Evolutionary conservation across 306 rosid genomes (phyloP).

Genomic region (Albizia julibrissin): DNA sequence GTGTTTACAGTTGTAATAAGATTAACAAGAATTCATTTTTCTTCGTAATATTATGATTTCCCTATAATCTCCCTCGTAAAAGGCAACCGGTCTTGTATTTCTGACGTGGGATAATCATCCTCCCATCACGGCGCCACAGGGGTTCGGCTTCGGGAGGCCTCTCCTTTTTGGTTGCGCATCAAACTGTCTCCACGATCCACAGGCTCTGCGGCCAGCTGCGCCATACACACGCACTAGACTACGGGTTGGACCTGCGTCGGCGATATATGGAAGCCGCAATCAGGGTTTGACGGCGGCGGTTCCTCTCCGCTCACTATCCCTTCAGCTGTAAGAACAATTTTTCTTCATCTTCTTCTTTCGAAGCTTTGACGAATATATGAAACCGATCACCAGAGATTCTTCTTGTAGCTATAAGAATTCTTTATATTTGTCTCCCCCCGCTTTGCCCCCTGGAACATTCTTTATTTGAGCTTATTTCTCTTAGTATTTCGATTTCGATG

Average conservation of each 20-base stretch:
- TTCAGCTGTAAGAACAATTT: neutral
- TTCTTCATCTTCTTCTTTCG: too few species aligned
- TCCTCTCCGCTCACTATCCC: neutral
- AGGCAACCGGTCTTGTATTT: too few species aligned
- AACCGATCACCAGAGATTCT: neutral
- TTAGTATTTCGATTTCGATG: neutral
- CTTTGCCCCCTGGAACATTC: neutral
- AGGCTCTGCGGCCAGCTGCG: neutral
- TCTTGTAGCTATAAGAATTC: neutral
- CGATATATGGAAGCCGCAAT: conserved; percentile 18
- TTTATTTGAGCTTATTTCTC: neutral
- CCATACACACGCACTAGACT: neutral
- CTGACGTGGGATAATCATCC: neutral
- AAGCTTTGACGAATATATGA: neutral
- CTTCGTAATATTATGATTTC: too few species aligned
- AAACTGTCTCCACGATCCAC: neutral
- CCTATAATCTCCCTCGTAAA: too few species aligned
- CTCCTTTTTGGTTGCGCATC: conserved; percentile 5
- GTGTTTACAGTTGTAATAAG: too few species aligned
- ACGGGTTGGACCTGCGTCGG: conserved; percentile 25
- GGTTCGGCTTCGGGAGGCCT: neutral
- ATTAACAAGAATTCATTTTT: too few species aligned
- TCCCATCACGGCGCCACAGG: too few species aligned
- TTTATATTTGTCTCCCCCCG: neutral
- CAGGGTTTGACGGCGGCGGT: conserved; percentile 36